Conservation (phyloP, 2,329 filamentous ascomycete genomes). For the Sporothrix brasiliensis region DNA sequence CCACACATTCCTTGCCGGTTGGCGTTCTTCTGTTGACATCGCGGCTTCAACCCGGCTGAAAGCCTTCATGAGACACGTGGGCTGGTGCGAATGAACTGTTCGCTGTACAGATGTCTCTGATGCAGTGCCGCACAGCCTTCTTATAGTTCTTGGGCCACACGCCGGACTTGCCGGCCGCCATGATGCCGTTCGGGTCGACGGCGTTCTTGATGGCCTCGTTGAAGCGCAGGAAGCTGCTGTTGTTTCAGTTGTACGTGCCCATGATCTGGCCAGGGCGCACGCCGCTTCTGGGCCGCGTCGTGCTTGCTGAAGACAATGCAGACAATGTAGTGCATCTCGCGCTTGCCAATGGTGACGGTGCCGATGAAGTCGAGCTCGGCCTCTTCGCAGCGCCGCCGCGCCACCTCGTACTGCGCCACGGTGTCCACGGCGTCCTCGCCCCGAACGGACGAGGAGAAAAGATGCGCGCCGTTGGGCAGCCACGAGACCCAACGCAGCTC, state of each 20-base stretch:
- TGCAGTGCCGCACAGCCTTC: neutral
- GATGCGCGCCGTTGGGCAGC: slow-evolving; percentile 54
- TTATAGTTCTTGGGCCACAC: slow-evolving; percentile 19
- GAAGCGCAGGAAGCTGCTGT: slow-evolving; percentile 44
- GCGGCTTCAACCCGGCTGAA: neutral
- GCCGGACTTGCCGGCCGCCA: slow-evolving; percentile 46
- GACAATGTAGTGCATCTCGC: slow-evolving; percentile 61
- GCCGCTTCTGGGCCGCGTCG: slow-evolving; percentile 40
- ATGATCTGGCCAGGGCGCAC: slow-evolving; percentile 43
- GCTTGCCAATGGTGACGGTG: slow-evolving; percentile 54
- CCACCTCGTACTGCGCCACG: slow-evolving; percentile 49
- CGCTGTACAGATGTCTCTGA: neutral
- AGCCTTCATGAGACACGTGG: no score
- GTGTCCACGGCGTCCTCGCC: slow-evolving; percentile 54
- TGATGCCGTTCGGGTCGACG: slow-evolving; percentile 49
- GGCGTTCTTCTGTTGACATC: neutral
- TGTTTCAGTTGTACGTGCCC: slow-evolving; percentile 46
- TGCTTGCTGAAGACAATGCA: slow-evolving; percentile 50
- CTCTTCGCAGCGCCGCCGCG: slow-evolving; percentile 44
- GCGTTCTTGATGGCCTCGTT: slow-evolving; percentile 47
- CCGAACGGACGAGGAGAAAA: slow-evolving; percentile 56
- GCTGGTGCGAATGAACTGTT: neutral
- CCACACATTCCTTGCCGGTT: neutral
- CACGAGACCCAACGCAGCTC: slow-evolving; percentile 52
- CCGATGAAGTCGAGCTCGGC: slow-evolving; percentile 55